Evolutionary conservation across 768 basidiomycete species (phyloP), one percentile per base, ranked within the genome.

Genomic region (Tylopilus subfusipes): DNA sequence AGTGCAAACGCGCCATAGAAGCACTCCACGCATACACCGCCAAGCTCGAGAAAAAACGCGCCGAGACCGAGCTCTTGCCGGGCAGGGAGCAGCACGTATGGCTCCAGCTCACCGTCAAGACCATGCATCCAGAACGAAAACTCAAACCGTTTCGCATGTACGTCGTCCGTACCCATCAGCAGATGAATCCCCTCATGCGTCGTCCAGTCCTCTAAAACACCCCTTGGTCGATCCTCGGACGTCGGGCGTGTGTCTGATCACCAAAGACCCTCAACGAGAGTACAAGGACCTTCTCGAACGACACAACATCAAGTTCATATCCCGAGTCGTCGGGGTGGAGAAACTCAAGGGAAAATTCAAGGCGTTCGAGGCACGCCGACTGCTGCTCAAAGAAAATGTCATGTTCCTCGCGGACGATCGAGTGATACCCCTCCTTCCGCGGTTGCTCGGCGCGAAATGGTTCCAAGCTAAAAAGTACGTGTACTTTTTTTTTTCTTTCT

Each of bases 311-410:
- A 88, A 87, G 62, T 99, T 98, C 61, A 87, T 99, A 66, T 86
- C 83, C 25, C 79, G 94, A 33, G 93, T 98, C 34, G 91, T 98
- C 44, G 96, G 93, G 18, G 73, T 98, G 42, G 79, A 80, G 56
- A 98, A 99, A 70, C 80, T 99, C 55, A 93, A 90, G 75, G 96
- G 96, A 22, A 98, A 98, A 73, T 93, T 90, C 77, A 86, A 84
- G 70, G 79, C 84, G 11, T 93, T 80, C 61, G 92, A 92, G 64
- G 88, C 88, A 49, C 84, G 94, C 42, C 76, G 97, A 42, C 74
- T 88, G 67, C 72, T 98, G 33, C 73, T 95, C 61, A 88, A 88
- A 67, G 93, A 97, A 68, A 89, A 96, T 60, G 95, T 85, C 9
- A 67, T 98, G 59, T 99, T 98, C 74, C 78, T 98, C 47, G 93